phyloP scores from a whole-genome alignment of 345 rosid species.

The Melaleuca alternifolia region DNA sequence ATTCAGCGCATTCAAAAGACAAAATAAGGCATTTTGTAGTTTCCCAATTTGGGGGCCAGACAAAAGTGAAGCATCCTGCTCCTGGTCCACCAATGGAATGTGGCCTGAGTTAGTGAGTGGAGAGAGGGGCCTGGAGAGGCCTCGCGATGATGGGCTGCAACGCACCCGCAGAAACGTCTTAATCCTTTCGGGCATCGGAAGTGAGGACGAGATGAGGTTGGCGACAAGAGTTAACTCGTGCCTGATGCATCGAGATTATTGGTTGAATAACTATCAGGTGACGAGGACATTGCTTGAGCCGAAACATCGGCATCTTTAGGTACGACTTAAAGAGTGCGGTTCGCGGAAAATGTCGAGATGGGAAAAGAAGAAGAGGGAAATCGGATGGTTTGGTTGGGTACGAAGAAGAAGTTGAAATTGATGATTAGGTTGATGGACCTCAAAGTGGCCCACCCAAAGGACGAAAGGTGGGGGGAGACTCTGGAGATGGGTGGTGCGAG shows the following conservation, averaged over 20 bases:
- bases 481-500: background rate
- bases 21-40: background rate
- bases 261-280: background rate
- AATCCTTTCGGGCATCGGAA: background rate
- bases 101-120: too few relatives aligned
- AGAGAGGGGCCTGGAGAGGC: background rate
- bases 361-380: background rate
- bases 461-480: background rate
- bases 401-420: background rate
- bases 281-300: background rate
- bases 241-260: background rate
- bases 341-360: background rate
- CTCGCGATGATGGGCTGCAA: background rate
- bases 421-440: background rate
- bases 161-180: background rate
- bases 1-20: background rate
- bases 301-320: background rate
- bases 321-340: background rate
- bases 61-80: background rate
- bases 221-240: background rate
- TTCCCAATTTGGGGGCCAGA: background rate
- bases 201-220: background rate
- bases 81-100: too few relatives aligned
- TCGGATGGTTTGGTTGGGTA: background rate
- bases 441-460: too few relatives aligned